Base-by-base conservation (phyloP, 371 early-diverging fungal genomes). In the Umbelopsis sp. region DNA sequence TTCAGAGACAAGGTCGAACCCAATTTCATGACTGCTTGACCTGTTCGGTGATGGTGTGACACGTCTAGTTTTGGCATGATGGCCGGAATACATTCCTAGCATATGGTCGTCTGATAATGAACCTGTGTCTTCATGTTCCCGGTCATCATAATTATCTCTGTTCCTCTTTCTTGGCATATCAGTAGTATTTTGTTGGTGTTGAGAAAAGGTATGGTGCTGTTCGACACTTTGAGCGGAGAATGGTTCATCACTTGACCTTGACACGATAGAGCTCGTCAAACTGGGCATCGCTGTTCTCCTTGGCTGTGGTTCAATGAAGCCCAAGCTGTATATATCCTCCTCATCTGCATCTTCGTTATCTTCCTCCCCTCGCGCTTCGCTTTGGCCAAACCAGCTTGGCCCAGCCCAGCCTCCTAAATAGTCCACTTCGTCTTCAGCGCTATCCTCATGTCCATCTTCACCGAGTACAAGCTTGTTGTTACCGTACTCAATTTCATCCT, bases 401-500 rank as follows among this genome's bases (percentile, higher is more conserved):
- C 20, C 20, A 12, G 48, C 48, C 48, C 48, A 48, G 20, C 14
- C 48, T 20, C 18, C 16, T 10, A 18, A 4, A 18, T 35, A 57
- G 18, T 57, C 29, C 29, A 25, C 57, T 12, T 57, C 35, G 14
- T 57, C 57, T 18, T 57, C 57, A 6, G 29, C 57, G 29, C 35
- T 35, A 16, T 12, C 35, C 11, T 57, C 29, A 35, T 57, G 22
- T 57, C 16, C 29, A 18, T 57, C 57, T 57, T 57, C 35, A 16
- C 11, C 35, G 18, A 35, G 35, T 6, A 57, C 35, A 16, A 57
- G 57, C n/a, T 57, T 57, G 29, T 57, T 57, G n/a, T 35, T 57
- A 7, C 57, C 57, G 14, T 57, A 57, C 29, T 57, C 57, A 35
- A 57, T 57, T 57, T 57, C 57, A 18, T 57, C 57, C 14, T 57